Conservation (phyloP, 176 grass and related monocot genomes). For the Chloris gayana region DNA sequence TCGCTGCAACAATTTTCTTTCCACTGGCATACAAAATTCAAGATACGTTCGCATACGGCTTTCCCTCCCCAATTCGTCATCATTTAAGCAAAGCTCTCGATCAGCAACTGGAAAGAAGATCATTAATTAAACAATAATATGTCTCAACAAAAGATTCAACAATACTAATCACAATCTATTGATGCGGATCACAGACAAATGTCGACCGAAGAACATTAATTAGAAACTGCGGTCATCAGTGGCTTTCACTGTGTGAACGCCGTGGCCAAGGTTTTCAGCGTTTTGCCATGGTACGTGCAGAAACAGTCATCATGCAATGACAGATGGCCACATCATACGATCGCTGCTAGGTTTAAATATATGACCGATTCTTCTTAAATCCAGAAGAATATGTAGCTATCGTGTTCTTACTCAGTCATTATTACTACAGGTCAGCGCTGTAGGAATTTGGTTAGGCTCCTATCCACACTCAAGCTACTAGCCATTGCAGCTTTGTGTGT, state of each 20-base stretch:
- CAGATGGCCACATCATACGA: too few relatives aligned
- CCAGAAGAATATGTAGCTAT: too few relatives aligned
- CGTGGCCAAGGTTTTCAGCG: conserved; percentile 1
- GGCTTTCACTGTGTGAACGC: conserved; percentile 42
- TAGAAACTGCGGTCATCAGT: background rate
- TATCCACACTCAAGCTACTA: too few relatives aligned
- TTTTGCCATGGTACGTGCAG: background rate
- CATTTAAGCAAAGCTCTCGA: background rate
- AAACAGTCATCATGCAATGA: background rate
- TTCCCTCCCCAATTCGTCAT: background rate
- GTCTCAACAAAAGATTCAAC: background rate
- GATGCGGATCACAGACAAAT: background rate
- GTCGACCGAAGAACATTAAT: too few relatives aligned
- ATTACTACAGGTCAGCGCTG: too few relatives aligned
- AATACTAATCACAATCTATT: background rate
- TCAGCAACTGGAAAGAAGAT: background rate
- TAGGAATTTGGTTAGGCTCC: too few relatives aligned
- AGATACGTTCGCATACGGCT: background rate
- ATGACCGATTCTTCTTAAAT: too few relatives aligned
- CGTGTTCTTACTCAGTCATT: too few relatives aligned
- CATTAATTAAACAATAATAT: background rate
- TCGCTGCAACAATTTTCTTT: background rate
- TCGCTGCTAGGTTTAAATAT: too few relatives aligned
- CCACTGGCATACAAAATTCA: background rate
- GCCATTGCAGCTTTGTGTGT: too few relatives aligned